phyloP scores from a whole-genome alignment of 176 grass and related monocot genomes.

The Musa itinerans region DNA sequence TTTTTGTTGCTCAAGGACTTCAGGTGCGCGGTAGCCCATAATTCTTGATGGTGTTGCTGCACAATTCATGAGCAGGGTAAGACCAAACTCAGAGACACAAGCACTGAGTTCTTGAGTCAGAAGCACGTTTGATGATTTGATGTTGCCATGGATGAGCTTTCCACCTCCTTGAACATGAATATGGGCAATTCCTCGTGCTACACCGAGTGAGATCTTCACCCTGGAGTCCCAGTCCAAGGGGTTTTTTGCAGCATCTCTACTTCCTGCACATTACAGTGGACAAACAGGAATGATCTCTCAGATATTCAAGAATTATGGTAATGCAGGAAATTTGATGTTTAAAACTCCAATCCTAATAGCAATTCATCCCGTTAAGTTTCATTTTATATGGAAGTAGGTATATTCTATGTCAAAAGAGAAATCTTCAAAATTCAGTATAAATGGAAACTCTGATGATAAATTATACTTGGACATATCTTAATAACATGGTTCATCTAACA shows the following conservation, averaged over 20 bases:
- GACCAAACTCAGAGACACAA: conserved; percentile 62
- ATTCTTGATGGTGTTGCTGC: conserved; percentile 27
- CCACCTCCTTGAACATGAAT: conserved; percentile 64
- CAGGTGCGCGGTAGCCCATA: conserved; percentile 68
- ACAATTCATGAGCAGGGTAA: conserved; percentile 59
- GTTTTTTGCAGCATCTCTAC: conserved; percentile 45
- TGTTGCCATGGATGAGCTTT: conserved; percentile 84
- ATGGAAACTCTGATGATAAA: background rate
- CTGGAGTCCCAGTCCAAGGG: conserved; percentile 76
- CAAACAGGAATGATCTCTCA: background rate
- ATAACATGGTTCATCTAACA: background rate
- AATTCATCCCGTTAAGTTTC: background rate
- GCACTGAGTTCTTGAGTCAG: conserved; percentile 49
- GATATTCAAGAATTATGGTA: background rate
- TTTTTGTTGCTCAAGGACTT: conserved; percentile 67
- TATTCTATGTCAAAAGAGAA: background rate
- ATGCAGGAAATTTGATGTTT: background rate
- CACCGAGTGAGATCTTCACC: conserved; percentile 58
- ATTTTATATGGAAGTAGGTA: background rate
- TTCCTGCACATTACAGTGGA: conserved; percentile 29
- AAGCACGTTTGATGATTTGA: conserved; percentile 83
- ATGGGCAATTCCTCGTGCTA: conserved; percentile 59
- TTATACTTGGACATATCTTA: background rate
- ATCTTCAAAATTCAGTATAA: background rate
- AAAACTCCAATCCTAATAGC: background rate